Conservation (phyloP, 2,329 filamentous ascomycete species). For the Aotearoamyces nothofagi region DNA sequence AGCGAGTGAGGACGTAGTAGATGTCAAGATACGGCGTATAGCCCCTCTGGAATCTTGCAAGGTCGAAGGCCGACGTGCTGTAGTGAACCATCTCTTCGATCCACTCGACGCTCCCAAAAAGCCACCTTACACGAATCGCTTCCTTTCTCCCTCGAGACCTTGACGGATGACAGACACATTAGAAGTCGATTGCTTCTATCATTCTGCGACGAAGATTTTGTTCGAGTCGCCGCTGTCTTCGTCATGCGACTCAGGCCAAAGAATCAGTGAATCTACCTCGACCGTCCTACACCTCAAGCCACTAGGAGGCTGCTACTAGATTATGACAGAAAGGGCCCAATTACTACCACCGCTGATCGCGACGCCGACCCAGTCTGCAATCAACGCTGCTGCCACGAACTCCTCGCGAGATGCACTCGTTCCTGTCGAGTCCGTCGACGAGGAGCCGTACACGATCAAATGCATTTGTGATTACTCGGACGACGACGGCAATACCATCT, state of each 20-base stretch:
- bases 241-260: conserved; percentile 22
- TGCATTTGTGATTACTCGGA: conserved; percentile 90
- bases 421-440: conserved; percentile 37
- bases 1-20: no score
- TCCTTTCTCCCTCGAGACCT: no score
- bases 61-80: no score
- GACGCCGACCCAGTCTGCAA: conserved; percentile 15
- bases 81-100: no score
- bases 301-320: conserved; percentile 20
- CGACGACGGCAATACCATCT: conserved; percentile 95
- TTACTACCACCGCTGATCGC: conserved; percentile 21
- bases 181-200: neutral
- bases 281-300: conserved; percentile 17
- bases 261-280: conserved; percentile 20
- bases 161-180: conserved; percentile 6
- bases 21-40: no score
- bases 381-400: conserved; percentile 9
- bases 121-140: no score
- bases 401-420: conserved; percentile 14
- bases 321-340: conserved; percentile 23
- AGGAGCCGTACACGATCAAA: conserved; percentile 89
- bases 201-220: conserved; percentile 8
- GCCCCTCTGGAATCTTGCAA: no score
- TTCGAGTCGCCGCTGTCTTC: conserved; percentile 21
- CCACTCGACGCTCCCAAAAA: no score